phyloP scores from a whole-genome alignment of 148 eudicot genomes.

The Cornus suecica region DNA sequence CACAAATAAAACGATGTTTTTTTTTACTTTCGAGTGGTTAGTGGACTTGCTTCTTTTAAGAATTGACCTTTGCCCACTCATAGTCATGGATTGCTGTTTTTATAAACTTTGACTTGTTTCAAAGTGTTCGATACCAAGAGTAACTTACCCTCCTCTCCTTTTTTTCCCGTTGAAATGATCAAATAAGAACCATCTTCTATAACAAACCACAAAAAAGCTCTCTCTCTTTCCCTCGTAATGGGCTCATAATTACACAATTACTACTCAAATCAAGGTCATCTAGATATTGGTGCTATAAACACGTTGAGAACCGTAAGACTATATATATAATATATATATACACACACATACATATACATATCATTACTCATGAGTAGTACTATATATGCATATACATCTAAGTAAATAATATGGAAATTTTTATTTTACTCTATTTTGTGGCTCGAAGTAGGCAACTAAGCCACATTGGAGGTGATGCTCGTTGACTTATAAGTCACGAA shows the following conservation, averaged over 20 bases:
- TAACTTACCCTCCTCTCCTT: no score
- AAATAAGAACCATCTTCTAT: no score
- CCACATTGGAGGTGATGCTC: constrained; percentile 40
- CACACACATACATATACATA: no score
- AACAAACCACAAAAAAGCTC: background rate
- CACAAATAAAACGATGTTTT: no score
- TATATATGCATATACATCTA: background rate
- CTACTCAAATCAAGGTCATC: background rate
- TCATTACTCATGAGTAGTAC: no score
- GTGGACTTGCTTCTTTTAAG: background rate
- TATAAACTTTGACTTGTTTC: no score
- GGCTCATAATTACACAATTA: background rate
- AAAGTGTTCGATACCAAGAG: no score
- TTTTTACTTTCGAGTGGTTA: no score
- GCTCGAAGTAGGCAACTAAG: constrained; percentile 41
- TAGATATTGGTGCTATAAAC: background rate
- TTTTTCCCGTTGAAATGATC: no score
- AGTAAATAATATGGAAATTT: background rate
- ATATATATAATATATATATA: background rate
- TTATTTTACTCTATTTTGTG: constrained; percentile 28
- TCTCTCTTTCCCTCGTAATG: background rate
- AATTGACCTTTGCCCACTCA: no score
- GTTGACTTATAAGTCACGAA: constrained; percentile 39
- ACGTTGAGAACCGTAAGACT: background rate
- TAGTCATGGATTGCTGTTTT: no score